A percentile compares a stretch with the other conserved stretches of the same genome.
Conservation (phyloP, 2,329 filamentous ascomycete species). For the Volutella citrinella region DNA sequence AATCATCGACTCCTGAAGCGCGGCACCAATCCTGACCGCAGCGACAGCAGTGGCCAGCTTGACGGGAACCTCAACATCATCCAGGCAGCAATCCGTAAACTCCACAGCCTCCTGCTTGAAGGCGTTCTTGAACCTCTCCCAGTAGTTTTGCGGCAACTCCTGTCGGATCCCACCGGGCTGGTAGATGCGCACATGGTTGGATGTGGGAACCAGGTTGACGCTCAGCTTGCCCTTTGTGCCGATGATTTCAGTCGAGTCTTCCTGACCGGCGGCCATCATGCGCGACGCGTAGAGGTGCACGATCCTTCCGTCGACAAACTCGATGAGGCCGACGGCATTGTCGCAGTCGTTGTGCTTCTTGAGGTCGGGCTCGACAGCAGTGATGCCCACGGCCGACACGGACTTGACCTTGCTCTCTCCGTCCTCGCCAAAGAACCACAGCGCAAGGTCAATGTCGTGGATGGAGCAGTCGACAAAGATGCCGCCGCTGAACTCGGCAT, state of each 20-base stretch:
- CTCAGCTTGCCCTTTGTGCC: constrained; percentile 63
- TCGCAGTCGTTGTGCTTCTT: constrained; percentile 26
- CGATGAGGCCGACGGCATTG: constrained; percentile 51
- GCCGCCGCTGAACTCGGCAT: constrained; percentile 60
- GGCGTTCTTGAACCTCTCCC: constrained; percentile 59
- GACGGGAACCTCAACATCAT: constrained; percentile 53
- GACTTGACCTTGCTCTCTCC: constrained; percentile 22
- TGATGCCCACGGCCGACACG: constrained; percentile 27
- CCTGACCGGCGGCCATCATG: constrained; percentile 68
- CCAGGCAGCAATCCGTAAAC: constrained; percentile 57
- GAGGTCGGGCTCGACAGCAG: constrained; percentile 25
- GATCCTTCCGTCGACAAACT: constrained; percentile 62
- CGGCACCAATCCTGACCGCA: constrained; percentile 58
- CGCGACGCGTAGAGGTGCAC: constrained; percentile 62
- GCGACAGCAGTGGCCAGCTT: constrained; percentile 55
- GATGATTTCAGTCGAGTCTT: constrained; percentile 66
- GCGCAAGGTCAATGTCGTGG: constrained; percentile 54
- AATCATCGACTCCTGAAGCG: constrained; percentile 55
- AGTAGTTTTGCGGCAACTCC: constrained; percentile 61
- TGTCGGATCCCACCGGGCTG: constrained; percentile 45
- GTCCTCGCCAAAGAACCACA: constrained; percentile 30
- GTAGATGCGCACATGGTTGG: constrained; percentile 54
- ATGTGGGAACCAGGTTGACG: constrained; percentile 52
- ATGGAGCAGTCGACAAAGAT: constrained; percentile 69
- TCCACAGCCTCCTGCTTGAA: constrained; percentile 64